Evolutionary conservation across 306 rosid species (phyloP).

Genomic region (Vigna radiata): DNA sequence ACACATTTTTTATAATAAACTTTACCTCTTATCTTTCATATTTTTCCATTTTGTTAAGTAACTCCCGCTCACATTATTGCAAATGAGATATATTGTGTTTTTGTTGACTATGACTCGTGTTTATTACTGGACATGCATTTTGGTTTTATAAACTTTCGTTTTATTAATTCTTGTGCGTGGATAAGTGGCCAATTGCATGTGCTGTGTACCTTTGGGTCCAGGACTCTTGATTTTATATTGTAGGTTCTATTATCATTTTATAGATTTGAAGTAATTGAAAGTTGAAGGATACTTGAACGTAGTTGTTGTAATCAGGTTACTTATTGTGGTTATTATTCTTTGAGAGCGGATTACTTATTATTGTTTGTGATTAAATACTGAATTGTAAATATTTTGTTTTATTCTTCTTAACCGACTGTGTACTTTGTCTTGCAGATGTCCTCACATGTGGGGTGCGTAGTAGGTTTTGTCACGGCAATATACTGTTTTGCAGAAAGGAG

Average conservation of each 20-base stretch:
- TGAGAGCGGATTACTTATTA: neutral
- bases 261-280: constrained; percentile 23
- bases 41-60: constrained; percentile 11
- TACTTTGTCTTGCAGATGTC: constrained; percentile 44
- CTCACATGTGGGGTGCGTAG: constrained; percentile 33
- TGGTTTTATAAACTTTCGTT: too few relatives aligned
- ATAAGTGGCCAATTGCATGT: neutral
- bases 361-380: neutral
- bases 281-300: neutral
- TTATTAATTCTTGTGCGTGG: neutral
- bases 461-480: constrained; percentile 27
- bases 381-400: neutral
- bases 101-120: neutral
- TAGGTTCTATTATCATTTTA: neutral
- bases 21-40: neutral
- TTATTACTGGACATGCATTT: neutral
- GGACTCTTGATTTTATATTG: neutral
- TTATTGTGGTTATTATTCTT: neutral
- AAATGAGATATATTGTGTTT: neutral
- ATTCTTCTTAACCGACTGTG: neutral
- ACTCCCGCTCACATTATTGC: neutral
- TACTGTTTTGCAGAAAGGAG: constrained; percentile 42
- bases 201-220: constrained; percentile 11
- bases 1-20: neutral
- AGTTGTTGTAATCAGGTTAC: neutral